Percentiles rank a stretch among this genome's conserved stretches.
phyloP scores from a whole-genome alignment of 495 filamentous ascomycete species.

The Apiosordaria backusii region DNA sequence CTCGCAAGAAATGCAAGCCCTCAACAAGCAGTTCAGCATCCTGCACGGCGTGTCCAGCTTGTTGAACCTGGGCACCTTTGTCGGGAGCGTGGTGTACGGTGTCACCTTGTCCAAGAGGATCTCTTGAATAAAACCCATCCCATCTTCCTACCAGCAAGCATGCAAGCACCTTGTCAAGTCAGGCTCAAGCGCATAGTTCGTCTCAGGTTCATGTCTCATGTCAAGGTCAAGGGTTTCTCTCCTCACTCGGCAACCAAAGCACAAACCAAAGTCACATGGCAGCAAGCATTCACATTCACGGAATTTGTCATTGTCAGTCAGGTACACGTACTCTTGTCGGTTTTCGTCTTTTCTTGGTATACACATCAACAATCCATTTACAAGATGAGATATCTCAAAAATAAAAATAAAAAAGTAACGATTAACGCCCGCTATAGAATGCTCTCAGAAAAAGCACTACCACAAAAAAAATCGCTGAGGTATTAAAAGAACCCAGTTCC shows the following conservation, averaged over 20 bases:
- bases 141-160: not conserved
- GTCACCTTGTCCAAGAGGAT: constrained; percentile 60
- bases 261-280: not conserved
- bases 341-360: too few relatives aligned
- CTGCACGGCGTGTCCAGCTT: constrained; percentile 76
- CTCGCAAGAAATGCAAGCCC: constrained; percentile 70
- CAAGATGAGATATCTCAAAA: not conserved
- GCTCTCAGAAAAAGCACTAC: not conserved
- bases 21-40: constrained; percentile 76
- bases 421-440: not conserved
- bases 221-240: not conserved
- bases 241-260: not conserved
- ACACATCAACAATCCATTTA: not conserved
- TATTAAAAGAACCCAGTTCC: not conserved
- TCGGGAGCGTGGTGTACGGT: constrained; percentile 71
- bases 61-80: constrained; percentile 65
- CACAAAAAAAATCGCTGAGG: not conserved
- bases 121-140: not conserved
- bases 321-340: too few relatives aligned
- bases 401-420: not conserved
- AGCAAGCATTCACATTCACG: not conserved
- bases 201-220: not conserved
- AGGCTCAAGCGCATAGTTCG: not conserved
- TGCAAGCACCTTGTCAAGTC: not conserved
- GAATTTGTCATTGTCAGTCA: too few relatives aligned